Evolutionary conservation across 192 early-diverging fungal species (phyloP).

Genomic region (Powellomyces hirtus): DNA sequence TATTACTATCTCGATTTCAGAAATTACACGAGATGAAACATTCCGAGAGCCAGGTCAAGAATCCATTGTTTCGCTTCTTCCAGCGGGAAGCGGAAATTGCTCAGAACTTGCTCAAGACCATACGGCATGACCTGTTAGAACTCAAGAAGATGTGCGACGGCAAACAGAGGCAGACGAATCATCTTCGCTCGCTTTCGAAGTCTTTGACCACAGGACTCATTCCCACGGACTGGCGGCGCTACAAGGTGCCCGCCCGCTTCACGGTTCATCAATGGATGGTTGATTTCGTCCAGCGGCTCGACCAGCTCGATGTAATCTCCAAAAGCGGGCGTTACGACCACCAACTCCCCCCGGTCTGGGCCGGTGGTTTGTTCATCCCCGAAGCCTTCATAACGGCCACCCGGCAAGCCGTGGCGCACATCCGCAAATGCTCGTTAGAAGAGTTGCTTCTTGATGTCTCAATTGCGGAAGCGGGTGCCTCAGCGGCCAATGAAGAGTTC

Average conservation of each 20-base stretch:
- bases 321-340: neutral
- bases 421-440: constrained; percentile 74
- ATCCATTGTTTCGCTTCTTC: constrained; percentile 82
- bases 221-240: constrained; percentile 57
- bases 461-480: neutral
- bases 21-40: neutral
- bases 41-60: neutral
- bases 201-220: neutral
- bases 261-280: constrained; percentile 68
- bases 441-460: constrained; percentile 58
- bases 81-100: constrained; percentile 73
- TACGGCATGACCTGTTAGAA: constrained; percentile 67
- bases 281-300: constrained; percentile 70
- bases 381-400: constrained; percentile 92
- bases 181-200: constrained; percentile 65
- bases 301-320: constrained; percentile 56
- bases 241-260: constrained; percentile 59
- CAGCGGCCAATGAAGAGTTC: neutral
- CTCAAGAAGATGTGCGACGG: constrained; percentile 70
- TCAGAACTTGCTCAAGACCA: constrained; percentile 51
- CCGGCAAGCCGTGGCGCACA: constrained; percentile 78
- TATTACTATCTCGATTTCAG: too few relatives aligned
- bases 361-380: constrained; percentile 84
- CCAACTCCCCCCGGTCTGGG: constrained; percentile 55
- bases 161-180: constrained; percentile 83